phyloP scores from a whole-genome alignment of 2,329 filamentous ascomycete species.

The Fusarium redolens region DNA sequence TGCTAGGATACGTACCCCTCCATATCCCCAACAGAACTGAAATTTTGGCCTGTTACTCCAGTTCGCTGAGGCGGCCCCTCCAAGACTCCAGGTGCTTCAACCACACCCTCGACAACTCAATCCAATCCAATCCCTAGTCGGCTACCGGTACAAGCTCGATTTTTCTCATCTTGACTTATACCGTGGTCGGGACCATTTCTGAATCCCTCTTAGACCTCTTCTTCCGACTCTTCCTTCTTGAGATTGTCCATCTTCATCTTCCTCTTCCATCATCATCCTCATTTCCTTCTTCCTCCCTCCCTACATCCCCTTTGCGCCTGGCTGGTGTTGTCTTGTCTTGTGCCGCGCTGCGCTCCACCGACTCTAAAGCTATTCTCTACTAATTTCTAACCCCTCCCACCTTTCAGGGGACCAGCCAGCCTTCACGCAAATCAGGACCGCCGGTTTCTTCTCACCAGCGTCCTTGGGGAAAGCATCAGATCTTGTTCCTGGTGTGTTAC shows the following conservation, averaged over 20 bases:
- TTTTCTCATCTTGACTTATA: constrained; percentile 48
- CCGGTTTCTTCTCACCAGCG: constrained; percentile 41
- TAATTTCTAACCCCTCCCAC: constrained; percentile 46
- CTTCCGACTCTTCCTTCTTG: constrained; percentile 37
- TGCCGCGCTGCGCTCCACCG: constrained; percentile 42
- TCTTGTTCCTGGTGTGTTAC: constrained; percentile 37
- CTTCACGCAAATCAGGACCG: constrained; percentile 43
- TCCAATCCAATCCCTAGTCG: constrained; percentile 29
- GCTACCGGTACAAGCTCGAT: constrained; percentile 39
- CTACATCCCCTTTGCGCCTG: constrained; percentile 40
- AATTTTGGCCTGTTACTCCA: constrained; percentile 48
- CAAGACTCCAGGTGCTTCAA: constrained; percentile 42
- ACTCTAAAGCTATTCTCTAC: constrained; percentile 40
- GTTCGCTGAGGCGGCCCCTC: constrained; percentile 44
- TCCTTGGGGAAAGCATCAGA: constrained; percentile 45
- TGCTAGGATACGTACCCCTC: constrained; percentile 46
- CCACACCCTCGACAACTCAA: constrained; percentile 37
- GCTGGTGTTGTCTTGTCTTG: constrained; percentile 46
- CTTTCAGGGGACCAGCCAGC: constrained; percentile 45
- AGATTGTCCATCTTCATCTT: constrained; percentile 46
- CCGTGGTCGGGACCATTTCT: constrained; percentile 42
- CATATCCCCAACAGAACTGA: constrained; percentile 59
- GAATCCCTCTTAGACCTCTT: constrained; percentile 42
- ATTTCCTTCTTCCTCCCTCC: constrained; percentile 35
- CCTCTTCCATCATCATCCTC: constrained; percentile 32